Base-by-base conservation (phyloP, 2,329 filamentous ascomycete genomes). In the Pleoardoris graminearum region DNA sequence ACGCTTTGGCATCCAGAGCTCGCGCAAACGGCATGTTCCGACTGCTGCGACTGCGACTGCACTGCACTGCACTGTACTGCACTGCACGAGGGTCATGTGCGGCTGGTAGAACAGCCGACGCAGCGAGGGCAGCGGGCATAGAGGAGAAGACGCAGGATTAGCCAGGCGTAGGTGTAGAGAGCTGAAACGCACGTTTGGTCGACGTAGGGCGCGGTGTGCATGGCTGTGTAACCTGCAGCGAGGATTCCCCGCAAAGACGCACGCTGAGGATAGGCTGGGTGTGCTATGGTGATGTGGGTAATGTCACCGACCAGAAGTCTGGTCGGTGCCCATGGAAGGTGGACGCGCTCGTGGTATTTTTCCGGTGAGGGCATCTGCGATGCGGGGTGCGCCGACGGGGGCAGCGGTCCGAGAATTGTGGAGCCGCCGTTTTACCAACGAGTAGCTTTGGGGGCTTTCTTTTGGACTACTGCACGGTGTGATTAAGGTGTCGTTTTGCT, bases 181-280 rank as follows among this genome's bases (percentile, higher is more conserved):
- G 6, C 25, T 27, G 6, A 21, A 36, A 10, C 17, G 30, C 23
- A 38, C 3, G 12, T 25, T 21, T 41, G 29, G 46, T 22, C 29
- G 36, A 23, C 39, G 4, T 27, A 21, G 16, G n/a, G 35, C 12
- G 16, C n/a, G 25, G n/a, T n/a, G n/a, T n/a, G 8, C 14, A 25
- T 27, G 11, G 7, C 21, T 37, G 35, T 30, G 23, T 19, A 14
- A 23, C 4, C 30, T 37, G 39, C 33, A 39, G 39, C 42, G 22
- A 30, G 33, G 25, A 44, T 59, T 54, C 59, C 59, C 59, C 57
- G 57, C 57, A 61, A 61, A 54, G 50, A 54, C 48, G 35, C 38
- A 46, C 16, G 35, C 27, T 11, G 37, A 23, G 25, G 47, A 48
- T 50, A 48, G 52, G 52, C 25, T 50, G 43, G 52, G 22, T 41